Evolutionary conservation across 2,329 filamentous ascomycete species (phyloP).

Genomic region (Cladosporium sp.): DNA sequence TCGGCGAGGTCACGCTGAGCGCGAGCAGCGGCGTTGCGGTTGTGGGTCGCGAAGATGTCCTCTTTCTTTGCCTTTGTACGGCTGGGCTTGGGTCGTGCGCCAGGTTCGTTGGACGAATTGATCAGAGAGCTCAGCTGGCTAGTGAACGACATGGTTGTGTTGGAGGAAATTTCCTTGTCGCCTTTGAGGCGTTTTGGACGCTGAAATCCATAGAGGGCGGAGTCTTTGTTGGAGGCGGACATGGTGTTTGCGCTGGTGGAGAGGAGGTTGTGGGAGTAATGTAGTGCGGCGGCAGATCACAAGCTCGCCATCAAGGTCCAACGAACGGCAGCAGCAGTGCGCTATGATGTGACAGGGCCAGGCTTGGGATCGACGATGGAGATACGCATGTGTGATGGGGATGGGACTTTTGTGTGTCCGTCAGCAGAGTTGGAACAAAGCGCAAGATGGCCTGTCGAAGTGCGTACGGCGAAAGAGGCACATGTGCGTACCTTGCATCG

Average conservation of each 20-base stretch:
- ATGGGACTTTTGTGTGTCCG: not conserved
- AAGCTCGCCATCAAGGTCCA: slow-evolving; percentile 6
- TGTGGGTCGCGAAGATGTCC: slow-evolving; percentile 65
- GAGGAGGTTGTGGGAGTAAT: not conserved
- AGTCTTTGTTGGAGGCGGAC: slow-evolving; percentile 43
- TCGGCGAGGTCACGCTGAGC: slow-evolving; percentile 55
- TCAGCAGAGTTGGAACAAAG: no score
- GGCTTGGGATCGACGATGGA: not conserved
- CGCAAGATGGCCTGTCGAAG: no score
- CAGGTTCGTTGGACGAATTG: slow-evolving; percentile 32
- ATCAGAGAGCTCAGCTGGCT: slow-evolving; percentile 82
- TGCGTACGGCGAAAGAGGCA: not conserved
- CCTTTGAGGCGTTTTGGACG: slow-evolving; percentile 57
- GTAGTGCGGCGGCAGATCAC: not conserved
- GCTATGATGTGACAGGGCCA: no score
- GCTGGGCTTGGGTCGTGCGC: slow-evolving; percentile 27
- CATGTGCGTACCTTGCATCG: slow-evolving; percentile 10
- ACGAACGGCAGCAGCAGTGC: no score
- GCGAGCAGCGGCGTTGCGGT: slow-evolving; percentile 54
- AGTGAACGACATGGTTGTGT: slow-evolving; percentile 77
- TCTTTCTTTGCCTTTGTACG: slow-evolving; percentile 57
- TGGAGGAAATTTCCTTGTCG: slow-evolving; percentile 62
- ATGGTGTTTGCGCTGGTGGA: not conserved
- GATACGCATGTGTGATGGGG: not conserved
- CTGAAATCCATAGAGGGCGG: slow-evolving; percentile 70